Evolutionary conservation across 495 filamentous ascomycete genomes (phyloP), one percentile per base, ranked within the genome.

Genomic region (Penicillium crystallinum): DNA sequence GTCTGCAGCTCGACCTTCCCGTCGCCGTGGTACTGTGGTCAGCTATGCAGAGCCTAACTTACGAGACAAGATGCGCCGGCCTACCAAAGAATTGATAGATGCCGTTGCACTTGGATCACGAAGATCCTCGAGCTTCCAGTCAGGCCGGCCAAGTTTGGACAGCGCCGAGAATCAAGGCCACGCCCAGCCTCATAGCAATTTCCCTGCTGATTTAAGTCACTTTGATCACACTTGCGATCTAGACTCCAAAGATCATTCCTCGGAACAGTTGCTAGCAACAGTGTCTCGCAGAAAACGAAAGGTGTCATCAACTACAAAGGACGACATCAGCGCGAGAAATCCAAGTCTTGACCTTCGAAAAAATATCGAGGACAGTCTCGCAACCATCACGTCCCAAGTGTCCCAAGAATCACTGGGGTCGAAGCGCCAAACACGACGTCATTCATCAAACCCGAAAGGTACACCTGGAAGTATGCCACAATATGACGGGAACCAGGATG

Each of bases 21-120:
- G 90, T 22, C 81, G 89, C 53, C 78, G 83, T 11, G 73, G 84
- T 44, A 72, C 80, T 6, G 76, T 78, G 25, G 78, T 95, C 40
- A 93, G 87, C 71, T 95, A 95, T 64, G 87, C 89, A 19, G 87
- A 92, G 65, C 90, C 90, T 8, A 95, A 87, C 60, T 72, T 95
- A 29, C 78, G 87, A 45, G 86, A 84, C 58, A 95, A 95, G 71
- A 95, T 95, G 90, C 79, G 90, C 44, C 82, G 90, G 43, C 85
- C 88, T 18, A 86, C 84, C 14, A 88, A 86, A 54, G 79, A 86
- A 46, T 67, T 92, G 6, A 76, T 84, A 31, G 86, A 89, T 63
- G 88, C 88, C 7, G 88, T 91, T 36, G 61, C 70, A 3, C 78
- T 81, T 47, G 78, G 68, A 29, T 48, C 62, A 31, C 67, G 69